Conservation (phyloP, 768 basidiomycete genomes). For the Podaxis pistillaris region DNA sequence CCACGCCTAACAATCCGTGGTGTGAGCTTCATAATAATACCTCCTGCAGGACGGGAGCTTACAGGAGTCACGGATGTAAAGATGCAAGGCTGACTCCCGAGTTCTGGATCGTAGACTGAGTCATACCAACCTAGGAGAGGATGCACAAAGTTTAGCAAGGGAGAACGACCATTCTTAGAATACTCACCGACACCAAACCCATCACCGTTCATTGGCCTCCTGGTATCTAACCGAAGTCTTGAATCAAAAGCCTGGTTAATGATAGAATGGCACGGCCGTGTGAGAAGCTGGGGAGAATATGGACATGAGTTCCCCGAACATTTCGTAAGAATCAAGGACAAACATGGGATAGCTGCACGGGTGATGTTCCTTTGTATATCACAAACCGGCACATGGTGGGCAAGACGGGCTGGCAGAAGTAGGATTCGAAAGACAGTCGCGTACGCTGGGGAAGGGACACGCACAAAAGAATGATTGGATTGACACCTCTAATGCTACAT, state of each 20-base stretch:
- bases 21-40: neutral
- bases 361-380: conserved; percentile 93
- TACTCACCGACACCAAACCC: conserved; percentile 91
- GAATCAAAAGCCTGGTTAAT: conserved; percentile 98
- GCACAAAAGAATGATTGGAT: conserved; percentile 3
- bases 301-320: conserved; percentile 5
- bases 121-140: conserved; percentile 84
- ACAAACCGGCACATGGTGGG: conserved; percentile 80
- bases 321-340: conserved; percentile 21
- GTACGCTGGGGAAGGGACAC: conserved; percentile 7
- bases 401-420: neutral
- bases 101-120: conserved; percentile 76
- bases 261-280: conserved; percentile 91
- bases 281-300: conserved; percentile 61
- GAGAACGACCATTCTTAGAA: neutral
- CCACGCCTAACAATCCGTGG: conserved; percentile 68
- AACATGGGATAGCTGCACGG: conserved; percentile 88
- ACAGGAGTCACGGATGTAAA: conserved; percentile 96
- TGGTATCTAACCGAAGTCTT: conserved; percentile 74
- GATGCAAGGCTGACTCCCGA: conserved; percentile 87
- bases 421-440: conserved; percentile 5
- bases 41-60: neutral
- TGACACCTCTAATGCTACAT: conserved; percentile 1
- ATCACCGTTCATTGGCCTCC: conserved; percentile 91
- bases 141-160: neutral